Evolutionary conservation across 1,284 basidiomycete genomes (phyloP), one percentile per base, ranked within the genome.

Genomic region (Cryptococcus deneoformans): DNA sequence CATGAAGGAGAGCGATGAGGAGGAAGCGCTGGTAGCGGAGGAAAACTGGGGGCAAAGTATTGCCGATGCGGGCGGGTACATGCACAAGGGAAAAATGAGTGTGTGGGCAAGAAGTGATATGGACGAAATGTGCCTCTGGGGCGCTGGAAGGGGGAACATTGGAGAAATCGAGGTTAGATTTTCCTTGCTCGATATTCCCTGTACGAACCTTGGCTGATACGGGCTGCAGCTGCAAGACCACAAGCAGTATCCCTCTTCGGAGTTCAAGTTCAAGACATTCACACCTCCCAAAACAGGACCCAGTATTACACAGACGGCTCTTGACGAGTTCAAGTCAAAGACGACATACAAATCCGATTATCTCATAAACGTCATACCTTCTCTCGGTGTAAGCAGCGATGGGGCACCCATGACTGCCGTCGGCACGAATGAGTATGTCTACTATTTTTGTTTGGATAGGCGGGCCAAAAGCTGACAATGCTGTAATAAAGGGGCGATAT

Each of bases 1-100:
- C 62, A 63, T 76, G 14, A 72, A 74, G 52, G 75, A 80, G 56
- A 56, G 67, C 6, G 80, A 81, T 65, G 80, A 81, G 57, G 80
- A 82, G 46, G 79, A 81, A 55, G 78, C 79, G 0, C 71, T 80
- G 0, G 64, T 77, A 5, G 66, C 71, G 4, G 72, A 71, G 6
- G 77, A 77, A 57, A 78, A 75, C 59, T 78, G 70, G 68, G 73
- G 74, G 36, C 70, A 74, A 48, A 74, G 70, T 46, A 65, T 80
- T 16, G 78, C 77, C 3, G 64, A 63, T 8, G 68, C 72, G 0
- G 70, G 67, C 4, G 47, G 54, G 5, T 75, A 68, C 47, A 38
- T 54, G 29, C 60, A 57, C 45, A 71, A 70, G 51, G 65, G 60
- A n/a, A 56, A 51, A 16, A 64, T 77, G 65, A 71, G 65, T 29